Evolutionary conservation across 108 stramenopile genomes (phyloP).

Genomic region (Skeletonema menzelii): DNA sequence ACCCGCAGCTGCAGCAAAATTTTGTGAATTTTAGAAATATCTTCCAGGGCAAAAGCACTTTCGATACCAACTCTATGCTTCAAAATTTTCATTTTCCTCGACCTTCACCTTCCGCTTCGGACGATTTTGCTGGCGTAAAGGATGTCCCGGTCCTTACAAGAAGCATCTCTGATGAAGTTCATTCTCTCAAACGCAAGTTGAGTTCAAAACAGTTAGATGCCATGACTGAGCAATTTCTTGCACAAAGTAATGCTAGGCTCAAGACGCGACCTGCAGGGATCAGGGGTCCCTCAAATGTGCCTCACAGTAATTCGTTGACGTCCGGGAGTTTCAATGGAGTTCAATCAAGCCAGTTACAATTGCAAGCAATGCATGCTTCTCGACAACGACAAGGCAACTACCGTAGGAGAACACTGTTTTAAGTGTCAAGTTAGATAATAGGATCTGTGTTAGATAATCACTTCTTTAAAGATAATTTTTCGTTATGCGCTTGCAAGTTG

Average conservation of each 20-base stretch:
- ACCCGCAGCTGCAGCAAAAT: not conserved
- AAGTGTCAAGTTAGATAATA: too few species aligned
- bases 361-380: not conserved
- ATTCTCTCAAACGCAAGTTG: not conserved
- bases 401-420: not conserved
- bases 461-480: not conserved
- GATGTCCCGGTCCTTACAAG: not conserved
- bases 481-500: not conserved
- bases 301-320: not conserved
- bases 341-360: not conserved
- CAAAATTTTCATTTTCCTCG: not conserved
- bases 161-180: not conserved
- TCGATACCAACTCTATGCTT: not conserved
- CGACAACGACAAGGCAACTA: not conserved
- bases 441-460: not conserved
- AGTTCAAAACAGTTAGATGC: slow-evolving; percentile 10
- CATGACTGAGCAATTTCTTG: slow-evolving; percentile 31
- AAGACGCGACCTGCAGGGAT: not conserved
- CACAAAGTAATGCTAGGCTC: slow-evolving; percentile 17
- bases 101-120: not conserved
- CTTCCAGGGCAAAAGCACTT: not conserved
- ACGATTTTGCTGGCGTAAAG: too few species aligned
- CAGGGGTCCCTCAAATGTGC: not conserved
- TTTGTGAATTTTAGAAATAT: not conserved
- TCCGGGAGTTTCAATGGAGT: not conserved